Percentiles rank a stretch among this genome's conserved stretches.
phyloP scores from a whole-genome alignment of 129 eudicot genomes.

The Heracleum sosnowskyi region DNA sequence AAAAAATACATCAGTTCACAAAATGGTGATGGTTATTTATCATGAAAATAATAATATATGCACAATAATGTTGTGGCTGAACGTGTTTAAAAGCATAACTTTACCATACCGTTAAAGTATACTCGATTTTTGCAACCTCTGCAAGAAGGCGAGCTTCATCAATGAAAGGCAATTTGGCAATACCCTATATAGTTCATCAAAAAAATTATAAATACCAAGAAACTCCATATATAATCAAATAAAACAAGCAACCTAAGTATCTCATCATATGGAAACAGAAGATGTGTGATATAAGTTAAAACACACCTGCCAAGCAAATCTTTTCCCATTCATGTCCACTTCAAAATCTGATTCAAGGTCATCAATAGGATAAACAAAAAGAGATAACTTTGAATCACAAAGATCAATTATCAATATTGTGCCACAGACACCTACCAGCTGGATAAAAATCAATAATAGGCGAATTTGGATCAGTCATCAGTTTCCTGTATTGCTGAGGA shows the following conservation, averaged over 20 bases:
- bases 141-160: conserved; percentile 83
- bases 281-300: conserved; percentile 4
- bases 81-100: not conserved
- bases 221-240: not conserved
- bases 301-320: conserved; percentile 91
- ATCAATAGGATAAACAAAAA: not conserved
- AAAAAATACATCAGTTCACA: not conserved
- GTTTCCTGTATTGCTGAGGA: conserved; percentile 74
- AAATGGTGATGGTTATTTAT: not conserved
- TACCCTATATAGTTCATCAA: conserved; percentile 39
- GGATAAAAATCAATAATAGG: conserved; percentile 95
- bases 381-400: conserved; percentile 4
- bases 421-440: conserved; percentile 41
- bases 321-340: conserved; percentile 97
- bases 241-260: not conserved
- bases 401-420: conserved; percentile 1
- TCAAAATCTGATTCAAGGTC: conserved; percentile 63
- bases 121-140: conserved; percentile 69
- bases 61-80: not conserved
- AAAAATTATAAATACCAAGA: not conserved
- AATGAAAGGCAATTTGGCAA: conserved; percentile 88
- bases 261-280: not conserved
- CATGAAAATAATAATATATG: not conserved
- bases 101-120: conserved; percentile 69
- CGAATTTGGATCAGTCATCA: conserved; percentile 91